Percentiles rank a stretch among this genome's conserved stretches.
These are phyloP conservation scores for Tylopilus balloui DNA, from an alignment of 768 basidiomycete species.

Conservation along the genomic window DNA sequence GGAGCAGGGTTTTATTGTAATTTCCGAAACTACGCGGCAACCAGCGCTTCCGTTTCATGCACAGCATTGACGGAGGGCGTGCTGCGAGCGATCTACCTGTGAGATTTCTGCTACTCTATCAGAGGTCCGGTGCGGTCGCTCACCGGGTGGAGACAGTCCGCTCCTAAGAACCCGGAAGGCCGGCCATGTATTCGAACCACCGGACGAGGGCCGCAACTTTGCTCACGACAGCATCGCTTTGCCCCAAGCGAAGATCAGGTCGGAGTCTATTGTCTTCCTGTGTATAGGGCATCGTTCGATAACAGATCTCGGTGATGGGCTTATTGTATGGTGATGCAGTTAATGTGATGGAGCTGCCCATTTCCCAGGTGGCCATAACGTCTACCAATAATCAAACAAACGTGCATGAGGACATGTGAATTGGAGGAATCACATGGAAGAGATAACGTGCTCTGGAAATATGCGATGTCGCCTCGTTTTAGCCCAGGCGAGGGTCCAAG, in stretches of 20 bases:
- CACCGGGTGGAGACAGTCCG: constrained; percentile 10
- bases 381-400: constrained; percentile 36
- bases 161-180: constrained; percentile 35
- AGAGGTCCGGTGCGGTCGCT: constrained; percentile 11
- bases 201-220: constrained; percentile 59
- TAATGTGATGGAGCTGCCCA: constrained; percentile 43
- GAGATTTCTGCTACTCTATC: constrained; percentile 1
- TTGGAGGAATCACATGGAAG: constrained; percentile 3
- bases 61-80: constrained; percentile 18
- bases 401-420: constrained; percentile 18
- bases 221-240: constrained; percentile 63
- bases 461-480: constrained; percentile 68
- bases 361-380: constrained; percentile 46
- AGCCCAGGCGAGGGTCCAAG: constrained; percentile 37
- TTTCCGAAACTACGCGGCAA: constrained; percentile 26
- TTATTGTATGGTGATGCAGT: constrained; percentile 67
- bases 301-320: constrained; percentile 65
- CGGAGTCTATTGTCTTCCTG: constrained; percentile 56
- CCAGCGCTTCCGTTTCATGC: constrained; percentile 24
- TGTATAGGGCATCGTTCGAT: constrained; percentile 67
- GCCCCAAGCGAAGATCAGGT: constrained; percentile 69
- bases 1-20: constrained; percentile 13
- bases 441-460: constrained; percentile 57
- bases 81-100: constrained; percentile 11
- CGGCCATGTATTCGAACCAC: constrained; percentile 77